Evolutionary conservation across 2,329 filamentous ascomycete species (phyloP).

Genomic region (Monosporascus cannonballus): DNA sequence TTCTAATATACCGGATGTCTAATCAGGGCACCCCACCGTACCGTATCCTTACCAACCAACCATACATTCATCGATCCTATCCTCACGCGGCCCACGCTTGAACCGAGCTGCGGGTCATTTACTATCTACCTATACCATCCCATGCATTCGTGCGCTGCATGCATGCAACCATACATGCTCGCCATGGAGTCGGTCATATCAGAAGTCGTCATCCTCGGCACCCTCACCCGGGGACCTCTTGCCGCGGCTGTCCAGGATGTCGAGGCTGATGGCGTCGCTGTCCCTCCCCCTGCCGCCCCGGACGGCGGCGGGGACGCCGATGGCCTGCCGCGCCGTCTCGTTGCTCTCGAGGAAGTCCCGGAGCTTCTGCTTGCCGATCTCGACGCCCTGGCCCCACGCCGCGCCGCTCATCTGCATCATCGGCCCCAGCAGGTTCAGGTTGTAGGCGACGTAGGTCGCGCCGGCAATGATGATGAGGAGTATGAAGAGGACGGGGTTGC

Average conservation of each 20-base stretch:
- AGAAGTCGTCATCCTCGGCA: slow-evolving; percentile 55
- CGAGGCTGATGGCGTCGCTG: slow-evolving; percentile 48
- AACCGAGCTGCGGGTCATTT: too few species aligned
- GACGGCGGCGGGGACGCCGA: slow-evolving; percentile 58
- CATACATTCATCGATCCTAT: too few species aligned
- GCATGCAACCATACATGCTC: slow-evolving; percentile 4
- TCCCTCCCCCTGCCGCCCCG: slow-evolving; percentile 14
- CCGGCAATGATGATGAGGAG: slow-evolving; percentile 71
- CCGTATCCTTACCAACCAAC: too few species aligned
- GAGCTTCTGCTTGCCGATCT: slow-evolving; percentile 86
- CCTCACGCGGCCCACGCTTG: too few species aligned
- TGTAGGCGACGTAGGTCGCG: slow-evolving; percentile 84
- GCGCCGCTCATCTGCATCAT: slow-evolving; percentile 95
- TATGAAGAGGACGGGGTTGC: slow-evolving; percentile 90
- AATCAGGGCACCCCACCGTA: too few species aligned
- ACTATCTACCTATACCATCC: too few species aligned
- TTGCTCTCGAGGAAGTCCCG: slow-evolving; percentile 83
- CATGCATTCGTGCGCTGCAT: slow-evolving; percentile 5
- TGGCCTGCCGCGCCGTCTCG: slow-evolving; percentile 77
- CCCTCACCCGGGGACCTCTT: slow-evolving; percentile 39
- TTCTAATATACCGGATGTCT: slow-evolving; percentile 2
- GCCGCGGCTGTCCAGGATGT: slow-evolving; percentile 54
- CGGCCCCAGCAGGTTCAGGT: slow-evolving; percentile 89
- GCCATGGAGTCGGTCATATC: slow-evolving; percentile 21
- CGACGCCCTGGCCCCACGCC: slow-evolving; percentile 76